Conservation (phyloP, 352 stramenopile genomes). For the Phytopythium oedochilum region DNA sequence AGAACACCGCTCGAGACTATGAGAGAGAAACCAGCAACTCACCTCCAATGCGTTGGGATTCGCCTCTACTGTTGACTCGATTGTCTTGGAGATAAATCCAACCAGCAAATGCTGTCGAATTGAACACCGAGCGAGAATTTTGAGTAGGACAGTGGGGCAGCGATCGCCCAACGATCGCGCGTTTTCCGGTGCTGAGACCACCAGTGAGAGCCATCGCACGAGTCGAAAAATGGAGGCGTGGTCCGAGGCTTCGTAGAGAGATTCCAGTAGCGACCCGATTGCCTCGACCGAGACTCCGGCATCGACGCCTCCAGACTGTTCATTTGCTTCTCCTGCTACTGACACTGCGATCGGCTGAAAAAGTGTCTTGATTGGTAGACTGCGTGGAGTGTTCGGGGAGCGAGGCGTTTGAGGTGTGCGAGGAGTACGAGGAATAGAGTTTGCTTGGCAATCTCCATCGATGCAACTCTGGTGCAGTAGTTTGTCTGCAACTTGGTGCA, state of each 20-base stretch:
- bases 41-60: slow-evolving; percentile 40
- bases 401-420: no score
- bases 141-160: slow-evolving; percentile 21
- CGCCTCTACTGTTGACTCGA: slow-evolving; percentile 29
- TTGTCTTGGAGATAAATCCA: slow-evolving; percentile 40
- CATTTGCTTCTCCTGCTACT: not conserved
- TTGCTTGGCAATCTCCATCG: not conserved
- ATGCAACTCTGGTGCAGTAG: slow-evolving; percentile 43
- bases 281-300: slow-evolving; percentile 28
- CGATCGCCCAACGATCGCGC: slow-evolving; percentile 34
- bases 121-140: slow-evolving; percentile 18
- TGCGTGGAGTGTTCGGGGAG: not conserved
- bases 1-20: no score
- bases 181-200: slow-evolving; percentile 36
- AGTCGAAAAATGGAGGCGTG: slow-evolving; percentile 32
- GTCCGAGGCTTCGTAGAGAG: slow-evolving; percentile 4
- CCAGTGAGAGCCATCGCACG: slow-evolving; percentile 42
- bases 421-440: no score
- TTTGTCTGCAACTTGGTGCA: slow-evolving; percentile 58
- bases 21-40: not conserved
- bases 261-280: slow-evolving; percentile 32
- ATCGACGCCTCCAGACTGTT: not conserved
- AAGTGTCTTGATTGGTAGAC: not conserved
- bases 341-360: not conserved
- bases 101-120: slow-evolving; percentile 22